Evolutionary conservation across 164 flowering plant genomes (phyloP).

Genomic region (Liquidambar formosana): DNA sequence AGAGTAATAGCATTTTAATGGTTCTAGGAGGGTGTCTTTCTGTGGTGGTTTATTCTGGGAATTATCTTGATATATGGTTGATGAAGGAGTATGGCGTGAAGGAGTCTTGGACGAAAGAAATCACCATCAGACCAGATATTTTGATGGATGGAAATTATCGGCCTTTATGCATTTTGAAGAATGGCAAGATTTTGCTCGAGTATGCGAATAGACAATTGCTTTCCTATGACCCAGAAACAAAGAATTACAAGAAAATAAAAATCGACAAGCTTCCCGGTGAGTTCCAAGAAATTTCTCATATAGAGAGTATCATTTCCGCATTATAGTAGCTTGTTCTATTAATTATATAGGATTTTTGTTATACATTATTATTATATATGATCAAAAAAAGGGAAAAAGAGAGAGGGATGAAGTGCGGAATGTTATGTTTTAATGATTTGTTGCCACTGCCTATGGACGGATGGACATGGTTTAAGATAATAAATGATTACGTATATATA

Average conservation of each 20-base stretch:
- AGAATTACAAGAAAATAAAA: background rate
- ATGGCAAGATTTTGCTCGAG: background rate
- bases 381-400: no score
- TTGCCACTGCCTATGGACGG: no score
- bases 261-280: background rate
- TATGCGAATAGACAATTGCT: background rate
- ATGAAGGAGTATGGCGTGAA: slow-evolving; percentile 36
- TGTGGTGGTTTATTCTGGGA: slow-evolving; percentile 24
- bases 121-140: slow-evolving; percentile 20
- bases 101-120: slow-evolving; percentile 38
- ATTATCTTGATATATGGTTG: slow-evolving; percentile 36
- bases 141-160: background rate
- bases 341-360: no score
- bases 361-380: no score
- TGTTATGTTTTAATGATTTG: no score
- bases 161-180: slow-evolving; percentile 2
- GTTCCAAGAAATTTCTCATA: background rate
- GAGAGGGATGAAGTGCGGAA: no score
- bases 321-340: no score
- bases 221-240: background rate
- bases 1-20: slow-evolving; percentile 1
- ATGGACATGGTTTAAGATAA: no score
- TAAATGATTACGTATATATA: no score
- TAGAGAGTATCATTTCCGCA: no score
- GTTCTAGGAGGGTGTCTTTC: slow-evolving; percentile 27